These are phyloP conservation scores for Starmerella stigmatis DNA, from an alignment of 805 yeast species.

Conservation along the genomic window DNA sequence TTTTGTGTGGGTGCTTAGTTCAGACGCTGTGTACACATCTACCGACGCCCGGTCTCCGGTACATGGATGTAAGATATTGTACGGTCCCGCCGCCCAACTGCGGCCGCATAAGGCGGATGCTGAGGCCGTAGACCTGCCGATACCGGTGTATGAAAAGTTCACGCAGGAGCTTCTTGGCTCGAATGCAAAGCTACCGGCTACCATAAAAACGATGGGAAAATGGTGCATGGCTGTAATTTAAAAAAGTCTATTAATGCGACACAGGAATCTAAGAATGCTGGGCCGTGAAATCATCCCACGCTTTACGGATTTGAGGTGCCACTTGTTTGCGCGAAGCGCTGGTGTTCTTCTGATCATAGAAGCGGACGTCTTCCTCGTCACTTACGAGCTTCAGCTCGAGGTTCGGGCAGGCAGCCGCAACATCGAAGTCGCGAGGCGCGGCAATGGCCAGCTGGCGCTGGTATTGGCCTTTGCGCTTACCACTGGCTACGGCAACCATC, in stretches of 20 bases:
- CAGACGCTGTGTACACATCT: constrained; percentile 31
- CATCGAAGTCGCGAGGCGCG: constrained; percentile 27
- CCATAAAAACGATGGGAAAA: constrained; percentile 20
- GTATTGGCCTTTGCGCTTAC: constrained; percentile 29
- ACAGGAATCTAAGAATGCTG: background rate
- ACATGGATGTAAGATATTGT: constrained; percentile 39
- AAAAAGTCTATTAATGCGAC: background rate
- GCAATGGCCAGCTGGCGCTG: constrained; percentile 37
- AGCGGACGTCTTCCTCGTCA: constrained; percentile 16
- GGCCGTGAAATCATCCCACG: constrained; percentile 7
- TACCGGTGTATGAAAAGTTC: constrained; percentile 29
- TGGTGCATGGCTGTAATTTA: constrained; percentile 30
- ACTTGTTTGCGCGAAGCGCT: constrained; percentile 76
- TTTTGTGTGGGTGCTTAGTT: constrained; percentile 43
- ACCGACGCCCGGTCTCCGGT: constrained; percentile 18
- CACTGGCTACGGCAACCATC: constrained; percentile 41
- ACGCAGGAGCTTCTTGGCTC: constrained; percentile 25
- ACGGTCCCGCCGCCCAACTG: constrained; percentile 31
- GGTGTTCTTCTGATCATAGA: constrained; percentile 42
- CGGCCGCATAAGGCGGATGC: constrained; percentile 33
- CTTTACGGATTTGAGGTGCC: constrained; percentile 47
- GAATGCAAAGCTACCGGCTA: constrained; percentile 33
- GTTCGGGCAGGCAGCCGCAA: constrained; percentile 20
- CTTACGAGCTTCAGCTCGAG: constrained; percentile 14
- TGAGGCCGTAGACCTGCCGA: constrained; percentile 34